A percentile compares a stretch with the other conserved stretches of the same genome.
Evolutionary conservation across 2,329 filamentous ascomycete genomes (phyloP).

Genomic region (Fusarium sp.): DNA sequence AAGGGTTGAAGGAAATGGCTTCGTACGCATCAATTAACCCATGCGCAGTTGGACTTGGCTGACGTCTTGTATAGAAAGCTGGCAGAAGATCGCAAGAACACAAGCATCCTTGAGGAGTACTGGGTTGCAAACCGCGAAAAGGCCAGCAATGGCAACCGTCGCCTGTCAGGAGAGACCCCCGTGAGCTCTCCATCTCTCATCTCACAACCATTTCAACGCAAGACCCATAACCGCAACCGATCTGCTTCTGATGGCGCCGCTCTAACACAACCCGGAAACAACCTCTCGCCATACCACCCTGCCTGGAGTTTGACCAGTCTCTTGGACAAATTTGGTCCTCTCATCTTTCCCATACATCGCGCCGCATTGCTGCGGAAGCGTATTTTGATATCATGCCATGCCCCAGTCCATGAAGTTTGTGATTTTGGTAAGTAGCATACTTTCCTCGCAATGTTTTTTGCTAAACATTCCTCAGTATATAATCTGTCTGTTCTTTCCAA

Average conservation of each 20-base stretch:
- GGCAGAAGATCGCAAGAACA: constrained; percentile 72
- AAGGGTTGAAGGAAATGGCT: constrained; percentile 78
- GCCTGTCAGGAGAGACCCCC: constrained; percentile 58
- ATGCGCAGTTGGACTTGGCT: constrained; percentile 29
- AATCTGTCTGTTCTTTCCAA: constrained; percentile 93
- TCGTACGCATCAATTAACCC: constrained; percentile 59
- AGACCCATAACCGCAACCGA: constrained; percentile 64
- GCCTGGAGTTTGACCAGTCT: constrained; percentile 83
- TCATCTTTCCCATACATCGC: constrained; percentile 91
- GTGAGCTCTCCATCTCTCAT: constrained; percentile 61
- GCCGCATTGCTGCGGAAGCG: constrained; percentile 87
- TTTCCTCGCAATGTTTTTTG: fast-evolving
- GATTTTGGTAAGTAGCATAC: constrained; percentile 78
- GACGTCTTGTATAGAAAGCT: constrained; percentile 60
- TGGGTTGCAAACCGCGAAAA: constrained; percentile 71
- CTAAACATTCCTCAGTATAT: constrained; percentile 73
- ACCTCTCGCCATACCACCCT: constrained; percentile 82
- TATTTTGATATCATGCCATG: constrained; percentile 86
- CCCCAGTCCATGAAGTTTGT: constrained; percentile 86
- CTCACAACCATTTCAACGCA: constrained; percentile 49
- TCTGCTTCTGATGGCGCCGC: constrained; percentile 72
- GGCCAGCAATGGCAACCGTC: constrained; percentile 49
- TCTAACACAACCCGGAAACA: constrained; percentile 69
- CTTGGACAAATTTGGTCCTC: constrained; percentile 85
- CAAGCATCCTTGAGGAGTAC: constrained; percentile 76